phyloP scores from a whole-genome alignment of 345 rosid genomes.

The Syzygium grande region DNA sequence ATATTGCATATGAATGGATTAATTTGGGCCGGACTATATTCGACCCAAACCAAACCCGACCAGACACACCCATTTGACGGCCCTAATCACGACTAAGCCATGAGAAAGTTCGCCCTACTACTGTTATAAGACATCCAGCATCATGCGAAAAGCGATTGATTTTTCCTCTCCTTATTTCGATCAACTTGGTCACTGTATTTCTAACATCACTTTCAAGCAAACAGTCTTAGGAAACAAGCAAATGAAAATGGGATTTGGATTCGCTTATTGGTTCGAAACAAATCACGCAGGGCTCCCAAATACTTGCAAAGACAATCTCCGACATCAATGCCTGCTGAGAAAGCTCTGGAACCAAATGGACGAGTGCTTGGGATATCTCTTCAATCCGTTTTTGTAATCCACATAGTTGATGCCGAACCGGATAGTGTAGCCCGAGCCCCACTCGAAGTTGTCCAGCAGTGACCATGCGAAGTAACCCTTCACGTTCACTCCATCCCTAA shows the following conservation, averaged over 20 bases:
- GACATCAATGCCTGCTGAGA: conserved; percentile 3
- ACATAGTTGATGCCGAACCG: conserved; percentile 35
- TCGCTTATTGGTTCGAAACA: no score
- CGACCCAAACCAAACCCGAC: no score
- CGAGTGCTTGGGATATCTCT: conserved; percentile 21
- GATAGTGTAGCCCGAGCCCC: conserved; percentile 24
- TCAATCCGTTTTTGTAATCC: conserved; percentile 23
- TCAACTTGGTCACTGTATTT: not conserved
- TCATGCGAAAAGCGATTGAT: not conserved
- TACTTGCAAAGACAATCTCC: no score
- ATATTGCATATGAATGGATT: no score
- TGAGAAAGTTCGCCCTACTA: not conserved
- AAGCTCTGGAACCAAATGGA: conserved; percentile 20
- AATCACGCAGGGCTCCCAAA: no score
- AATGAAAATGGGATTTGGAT: no score
- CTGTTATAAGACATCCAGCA: not conserved
- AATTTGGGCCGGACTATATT: no score
- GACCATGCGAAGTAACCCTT: conserved; percentile 50
- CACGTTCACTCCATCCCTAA: conserved; percentile 13
- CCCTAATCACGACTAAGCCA: not conserved
- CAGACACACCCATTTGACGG: no score
- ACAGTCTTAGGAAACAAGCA: no score
- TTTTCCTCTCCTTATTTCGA: not conserved
- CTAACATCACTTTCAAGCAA: no score
- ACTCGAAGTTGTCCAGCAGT: conserved; percentile 43